These are phyloP conservation scores for Backusella morwellensis DNA, from an alignment of 192 early-diverging fungal genomes.

Conservation along the genomic window DNA sequence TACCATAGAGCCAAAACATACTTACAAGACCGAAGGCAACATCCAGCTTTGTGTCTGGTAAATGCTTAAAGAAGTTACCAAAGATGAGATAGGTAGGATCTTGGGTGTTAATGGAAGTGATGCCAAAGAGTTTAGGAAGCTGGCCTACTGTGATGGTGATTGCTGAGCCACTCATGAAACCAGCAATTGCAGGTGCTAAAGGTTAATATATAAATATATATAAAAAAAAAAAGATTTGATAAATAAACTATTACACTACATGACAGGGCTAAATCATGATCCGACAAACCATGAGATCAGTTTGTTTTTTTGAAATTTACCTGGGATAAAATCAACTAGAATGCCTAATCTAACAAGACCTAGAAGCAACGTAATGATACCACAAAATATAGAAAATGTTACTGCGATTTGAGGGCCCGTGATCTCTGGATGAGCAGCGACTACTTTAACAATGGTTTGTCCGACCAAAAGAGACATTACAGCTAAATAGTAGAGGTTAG, in stretches of 20 bases:
- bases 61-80: constrained; percentile 48
- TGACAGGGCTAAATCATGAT: constrained; percentile 53
- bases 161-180: constrained; percentile 87
- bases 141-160: constrained; percentile 73
- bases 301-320: constrained; percentile 40
- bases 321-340: constrained; percentile 87
- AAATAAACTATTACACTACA: constrained; percentile 23
- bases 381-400: constrained; percentile 72
- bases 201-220: background rate
- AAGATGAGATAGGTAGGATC: constrained; percentile 56
- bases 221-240: background rate
- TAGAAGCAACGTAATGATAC: constrained; percentile 64
- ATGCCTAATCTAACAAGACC: constrained; percentile 85
- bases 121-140: constrained; percentile 73
- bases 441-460: constrained; percentile 51
- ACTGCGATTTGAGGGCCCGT: constrained; percentile 53
- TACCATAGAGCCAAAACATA: constrained; percentile 39
- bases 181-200: constrained; percentile 74
- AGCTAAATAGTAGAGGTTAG: constrained; percentile 23
- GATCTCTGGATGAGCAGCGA: constrained; percentile 8
- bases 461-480: constrained; percentile 79
- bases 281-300: constrained; percentile 42
- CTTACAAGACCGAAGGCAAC: constrained; percentile 56
- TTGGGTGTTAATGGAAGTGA: constrained; percentile 73
- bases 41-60: constrained; percentile 51